Base-by-base conservation (phyloP, 805 yeast species). In the Kazachstania bromeliacearum region DNA sequence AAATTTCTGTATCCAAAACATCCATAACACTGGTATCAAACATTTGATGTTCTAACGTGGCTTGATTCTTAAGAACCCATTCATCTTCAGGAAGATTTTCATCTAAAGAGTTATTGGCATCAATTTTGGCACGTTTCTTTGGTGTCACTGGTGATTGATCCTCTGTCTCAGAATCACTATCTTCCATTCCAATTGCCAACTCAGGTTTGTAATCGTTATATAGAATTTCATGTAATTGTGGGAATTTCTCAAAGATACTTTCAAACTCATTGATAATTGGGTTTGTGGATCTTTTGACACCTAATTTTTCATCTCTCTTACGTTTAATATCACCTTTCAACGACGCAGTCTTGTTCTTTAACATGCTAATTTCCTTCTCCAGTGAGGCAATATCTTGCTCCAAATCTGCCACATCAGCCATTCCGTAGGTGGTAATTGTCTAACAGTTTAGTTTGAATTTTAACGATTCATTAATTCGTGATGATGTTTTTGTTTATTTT, bases 371-470 rank as follows among this genome's bases (percentile, higher is more conserved):
- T 37, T 64, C 68, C 29, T 44, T 51, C 35, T 47, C 52, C 14
- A 64, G 37, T 2, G 68, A 57, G 2, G 51, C 53, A 14, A 58
- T 58, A 42, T 64, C 68, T 31, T 61, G 63, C 36, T 55, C 52
- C 5, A 59, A 38, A 9, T 58, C 64, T 8, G 17, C 25, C 3
- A 33, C 10, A 18, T 17, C 22, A 4, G 33, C 13, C 19, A 5
- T 12, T 18, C 12, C 13, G n/a, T n/a, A n/a, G n/a, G n/a, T n/a
- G n/a, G n/a, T n/a, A n/a, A n/a, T n/a, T n/a, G n/a, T n/a, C n/a
- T n/a, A n/a, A n/a, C n/a, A n/a, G n/a, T n/a, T n/a, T n/a, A n/a
- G n/a, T n/a, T n/a, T 27, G 5, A 7, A 15, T 4, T 27, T 15
- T 5, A 27, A 27, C 16, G 9, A 7, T 27, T 15, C 16, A 27